phyloP scores from a whole-genome alignment of 257 asterid species.

The Verbascum thapsus region DNA sequence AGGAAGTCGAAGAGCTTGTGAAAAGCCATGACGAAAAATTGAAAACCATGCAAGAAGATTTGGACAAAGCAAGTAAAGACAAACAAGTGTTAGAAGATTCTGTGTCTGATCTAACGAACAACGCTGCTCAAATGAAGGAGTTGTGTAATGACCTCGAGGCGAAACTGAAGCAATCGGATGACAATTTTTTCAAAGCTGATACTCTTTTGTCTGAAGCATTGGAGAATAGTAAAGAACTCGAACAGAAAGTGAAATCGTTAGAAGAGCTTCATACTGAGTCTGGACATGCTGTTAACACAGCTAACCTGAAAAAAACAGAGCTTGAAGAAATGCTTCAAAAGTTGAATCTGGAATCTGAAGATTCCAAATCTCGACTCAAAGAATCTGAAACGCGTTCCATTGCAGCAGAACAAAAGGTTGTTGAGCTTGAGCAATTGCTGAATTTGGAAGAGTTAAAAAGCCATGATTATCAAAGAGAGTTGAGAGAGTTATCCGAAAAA shows the following conservation, averaged over 20 bases:
- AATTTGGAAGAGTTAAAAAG: slow-evolving; percentile 58
- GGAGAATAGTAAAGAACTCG: slow-evolving; percentile 69
- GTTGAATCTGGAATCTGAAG: slow-evolving; percentile 53
- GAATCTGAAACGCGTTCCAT: slow-evolving; percentile 56
- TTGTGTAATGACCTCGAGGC: slow-evolving; percentile 72
- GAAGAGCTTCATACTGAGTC: slow-evolving; percentile 75
- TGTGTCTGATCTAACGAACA: slow-evolving; percentile 55
- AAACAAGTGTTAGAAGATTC: slow-evolving; percentile 62
- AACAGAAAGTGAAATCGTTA: slow-evolving; percentile 61
- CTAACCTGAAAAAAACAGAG: slow-evolving; percentile 58
- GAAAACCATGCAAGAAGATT: slow-evolving; percentile 47
- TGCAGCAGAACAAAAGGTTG: slow-evolving; percentile 60
- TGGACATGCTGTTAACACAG: slow-evolving; percentile 46
- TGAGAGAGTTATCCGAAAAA: slow-evolving; percentile 56
- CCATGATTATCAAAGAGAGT: slow-evolving; percentile 58
- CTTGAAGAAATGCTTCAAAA: slow-evolving; percentile 57
- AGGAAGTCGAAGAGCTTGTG: slow-evolving; percentile 48
- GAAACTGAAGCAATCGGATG: slow-evolving; percentile 74
- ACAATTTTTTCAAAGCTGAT: slow-evolving; percentile 69
- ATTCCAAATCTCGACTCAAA: slow-evolving; percentile 54
- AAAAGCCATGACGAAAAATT: slow-evolving; percentile 53
- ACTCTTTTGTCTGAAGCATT: slow-evolving; percentile 76
- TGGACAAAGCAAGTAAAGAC: slow-evolving; percentile 51
- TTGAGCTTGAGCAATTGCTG: slow-evolving; percentile 70
- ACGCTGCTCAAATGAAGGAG: slow-evolving; percentile 63